Conservation (phyloP, 805 yeast species). For the Candida multigemmis region DNA sequence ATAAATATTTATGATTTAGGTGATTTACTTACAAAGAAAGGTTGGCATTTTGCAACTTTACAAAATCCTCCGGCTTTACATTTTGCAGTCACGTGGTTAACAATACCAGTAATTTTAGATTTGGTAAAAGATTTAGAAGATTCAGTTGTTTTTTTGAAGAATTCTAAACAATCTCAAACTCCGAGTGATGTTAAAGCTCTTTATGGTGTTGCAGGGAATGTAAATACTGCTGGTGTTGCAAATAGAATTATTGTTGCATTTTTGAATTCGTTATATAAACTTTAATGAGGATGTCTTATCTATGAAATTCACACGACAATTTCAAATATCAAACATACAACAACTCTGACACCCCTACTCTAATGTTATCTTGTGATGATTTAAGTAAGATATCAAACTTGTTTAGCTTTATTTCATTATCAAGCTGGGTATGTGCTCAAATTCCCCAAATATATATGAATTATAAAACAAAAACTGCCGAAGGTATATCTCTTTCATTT, state of each 20-base stretch:
- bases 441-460: conserved; percentile 60
- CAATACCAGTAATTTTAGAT: conserved; percentile 52
- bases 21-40: conserved; percentile 57
- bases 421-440: conserved; percentile 68
- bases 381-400: conserved; percentile 18
- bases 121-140: conserved; percentile 45
- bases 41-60: conserved; percentile 86
- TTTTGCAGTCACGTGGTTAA: conserved; percentile 73
- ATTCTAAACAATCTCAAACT: conserved; percentile 6
- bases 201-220: conserved; percentile 93
- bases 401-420: conserved; percentile 34
- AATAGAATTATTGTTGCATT: conserved; percentile 73
- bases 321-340: too few species aligned
- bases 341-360: too few species aligned
- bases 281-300: conserved; percentile 5
- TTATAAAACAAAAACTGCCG: conserved; percentile 51
- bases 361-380: too few species aligned
- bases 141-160: conserved; percentile 11
- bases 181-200: conserved; percentile 79
- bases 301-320: too few species aligned
- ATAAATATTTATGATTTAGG: conserved; percentile 59
- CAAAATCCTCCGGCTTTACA: conserved; percentile 91
- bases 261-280: conserved; percentile 70
- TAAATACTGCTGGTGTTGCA: conserved; percentile 75
- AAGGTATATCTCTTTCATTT: conserved; percentile 56